These are phyloP conservation scores for Monosporascus sp. DNA, from an alignment of 2,329 filamentous ascomycete genomes.

Conservation along the genomic window DNA sequence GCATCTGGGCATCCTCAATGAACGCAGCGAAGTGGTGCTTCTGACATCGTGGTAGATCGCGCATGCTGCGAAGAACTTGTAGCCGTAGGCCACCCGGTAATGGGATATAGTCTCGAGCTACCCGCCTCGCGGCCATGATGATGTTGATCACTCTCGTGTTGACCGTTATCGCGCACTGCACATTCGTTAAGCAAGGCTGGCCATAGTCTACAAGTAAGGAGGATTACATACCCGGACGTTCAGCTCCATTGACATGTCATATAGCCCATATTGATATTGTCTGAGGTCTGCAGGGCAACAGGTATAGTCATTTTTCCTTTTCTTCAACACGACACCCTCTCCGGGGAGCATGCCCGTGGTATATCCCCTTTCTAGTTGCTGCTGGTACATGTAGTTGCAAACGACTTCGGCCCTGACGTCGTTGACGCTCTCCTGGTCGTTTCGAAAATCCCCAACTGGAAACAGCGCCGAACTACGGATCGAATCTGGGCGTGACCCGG, in stretches of 20 bases:
- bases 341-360: slow-evolving; percentile 30
- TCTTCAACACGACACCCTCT: slow-evolving; percentile 36
- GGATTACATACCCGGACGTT: slow-evolving; percentile 31
- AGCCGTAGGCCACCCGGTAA: slow-evolving; percentile 52
- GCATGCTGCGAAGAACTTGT: slow-evolving; percentile 55
- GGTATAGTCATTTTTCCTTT: slow-evolving; percentile 30
- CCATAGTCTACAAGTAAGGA: slow-evolving; percentile 4
- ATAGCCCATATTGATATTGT: slow-evolving; percentile 28
- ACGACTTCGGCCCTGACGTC: slow-evolving; percentile 57
- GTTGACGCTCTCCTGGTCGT: slow-evolving; percentile 38
- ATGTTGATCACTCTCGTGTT: slow-evolving; percentile 59
- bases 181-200: slow-evolving; percentile 7
- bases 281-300: slow-evolving; percentile 34
- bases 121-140: slow-evolving; percentile 41
- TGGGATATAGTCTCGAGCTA: slow-evolving; percentile 50
- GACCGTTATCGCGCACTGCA: slow-evolving; percentile 60
- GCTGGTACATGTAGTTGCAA: slow-evolving; percentile 58
- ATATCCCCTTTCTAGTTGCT: slow-evolving; percentile 48
- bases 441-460: slow-evolving; percentile 34
- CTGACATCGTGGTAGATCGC: slow-evolving; percentile 51
- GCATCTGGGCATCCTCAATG: slow-evolving; percentile 49
- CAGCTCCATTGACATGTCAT: slow-evolving; percentile 30
- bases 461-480: slow-evolving; percentile 24
- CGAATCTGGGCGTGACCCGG: slow-evolving; percentile 8
- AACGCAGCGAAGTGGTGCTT: slow-evolving; percentile 64